A percentile compares a stretch with the other conserved stretches of the same genome.
These are phyloP conservation scores for Sphaerulina populicola DNA, from an alignment of 2,329 filamentous ascomycete genomes.

Conservation along the genomic window DNA sequence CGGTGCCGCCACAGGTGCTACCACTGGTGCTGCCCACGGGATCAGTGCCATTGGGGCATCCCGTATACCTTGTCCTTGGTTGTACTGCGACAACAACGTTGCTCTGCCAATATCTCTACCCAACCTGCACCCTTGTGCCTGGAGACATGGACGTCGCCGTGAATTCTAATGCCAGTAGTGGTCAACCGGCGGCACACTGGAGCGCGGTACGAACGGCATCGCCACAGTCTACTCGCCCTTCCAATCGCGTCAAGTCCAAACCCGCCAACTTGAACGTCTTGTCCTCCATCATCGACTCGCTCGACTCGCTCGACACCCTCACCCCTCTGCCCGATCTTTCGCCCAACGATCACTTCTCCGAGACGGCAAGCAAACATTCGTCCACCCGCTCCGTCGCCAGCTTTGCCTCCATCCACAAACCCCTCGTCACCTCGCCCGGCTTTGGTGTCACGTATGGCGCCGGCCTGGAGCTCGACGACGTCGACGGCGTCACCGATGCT, in stretches of 20 bases:
- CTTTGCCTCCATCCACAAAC: conserved; percentile 18
- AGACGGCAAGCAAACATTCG: conserved; percentile 18
- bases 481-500: conserved; percentile 20
- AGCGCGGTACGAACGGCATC: background rate
- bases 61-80: background rate
- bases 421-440: conserved; percentile 22
- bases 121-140: background rate
- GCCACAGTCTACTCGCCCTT: conserved; percentile 1
- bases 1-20: too few species aligned
- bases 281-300: conserved; percentile 53
- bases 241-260: conserved; percentile 30
- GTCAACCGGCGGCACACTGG: background rate
- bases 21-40: too few species aligned
- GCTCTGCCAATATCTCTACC: background rate
- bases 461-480: conserved; percentile 25
- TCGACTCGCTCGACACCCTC: conserved; percentile 48
- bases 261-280: conserved; percentile 61
- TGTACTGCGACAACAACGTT: background rate
- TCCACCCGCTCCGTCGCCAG: conserved; percentile 21
- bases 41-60: too few species aligned
- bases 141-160: conserved; percentile 10
- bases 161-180: background rate
- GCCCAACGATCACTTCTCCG: conserved; percentile 19
- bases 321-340: conserved; percentile 20
- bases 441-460: conserved; percentile 68